These are phyloP conservation scores for Cryptosporidium andersoni DNA, from an alignment of 169 alveolate genomes.

Conservation along the genomic window DNA sequence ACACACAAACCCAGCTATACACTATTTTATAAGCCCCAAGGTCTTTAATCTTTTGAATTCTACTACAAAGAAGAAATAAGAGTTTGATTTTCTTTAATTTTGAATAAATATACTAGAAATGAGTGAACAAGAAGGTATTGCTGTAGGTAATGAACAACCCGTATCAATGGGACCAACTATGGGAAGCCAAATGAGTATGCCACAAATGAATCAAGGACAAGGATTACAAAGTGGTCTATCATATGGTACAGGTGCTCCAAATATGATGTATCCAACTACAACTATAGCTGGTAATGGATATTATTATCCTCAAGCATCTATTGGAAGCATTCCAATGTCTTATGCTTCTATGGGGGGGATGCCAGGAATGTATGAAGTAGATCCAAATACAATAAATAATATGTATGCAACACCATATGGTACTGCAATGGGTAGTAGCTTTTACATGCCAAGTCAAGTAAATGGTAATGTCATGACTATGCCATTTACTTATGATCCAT, in stretches of 20 bases:
- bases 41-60: too few species aligned
- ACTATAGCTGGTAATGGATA: slow-evolving; percentile 63
- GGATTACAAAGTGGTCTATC: slow-evolving; percentile 15
- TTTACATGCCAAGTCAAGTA: slow-evolving; percentile 53
- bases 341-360: slow-evolving; percentile 44
- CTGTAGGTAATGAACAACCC: slow-evolving; percentile 16
- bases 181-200: too few species aligned
- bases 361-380: slow-evolving; percentile 68
- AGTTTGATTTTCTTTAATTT: neutral
- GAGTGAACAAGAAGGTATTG: slow-evolving; percentile 34
- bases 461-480: slow-evolving; percentile 61
- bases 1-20: too few species aligned
- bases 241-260: slow-evolving; percentile 31
- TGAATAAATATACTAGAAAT: neutral
- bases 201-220: too few species aligned
- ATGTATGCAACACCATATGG: slow-evolving; percentile 68
- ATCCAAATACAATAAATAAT: slow-evolving; percentile 43
- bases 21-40: too few species aligned
- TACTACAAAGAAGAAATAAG: neutral
- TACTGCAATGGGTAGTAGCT: slow-evolving; percentile 69
- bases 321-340: neutral
- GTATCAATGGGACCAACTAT: neutral
- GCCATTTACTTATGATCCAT: slow-evolving; percentile 70
- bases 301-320: slow-evolving; percentile 55
- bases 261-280: slow-evolving; percentile 53